Evolutionary conservation across 2,329 filamentous ascomycete genomes (phyloP), one percentile per base, ranked within the genome.

Genomic region (Fusarium hainanense): DNA sequence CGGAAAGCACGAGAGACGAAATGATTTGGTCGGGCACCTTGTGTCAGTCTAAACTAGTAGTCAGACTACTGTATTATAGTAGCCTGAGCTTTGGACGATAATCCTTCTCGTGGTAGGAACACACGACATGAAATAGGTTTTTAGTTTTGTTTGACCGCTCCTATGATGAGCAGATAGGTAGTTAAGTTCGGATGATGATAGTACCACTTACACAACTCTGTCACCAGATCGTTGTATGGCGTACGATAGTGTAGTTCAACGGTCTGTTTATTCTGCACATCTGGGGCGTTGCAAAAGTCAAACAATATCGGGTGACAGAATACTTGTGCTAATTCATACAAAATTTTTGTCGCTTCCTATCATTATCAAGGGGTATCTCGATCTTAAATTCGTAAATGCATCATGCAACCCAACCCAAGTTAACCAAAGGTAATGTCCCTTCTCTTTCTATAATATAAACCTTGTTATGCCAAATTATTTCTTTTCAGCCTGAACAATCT

Each of bases 341-440:
- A 49, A 54, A 20, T 20, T 32, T 37, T 48, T 60, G 28, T 43
- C 16, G 23, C 61, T 65, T 64, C 23, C 40, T 55, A 49, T 55
- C 46, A 25, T 37, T 69, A 32, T 32, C 42, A 69, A 49, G 27
- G 52, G 68, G 68, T 71, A 71, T 71, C 65, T 71, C 54, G 56
- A 66, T 71, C 52, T 69, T 55, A 46, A 67, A 30, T 50, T 69
- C 65, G 54, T 71, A 57, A 63, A 69, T 57, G 46, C 59, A 47
- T 54, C 37, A 48, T 54, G 50, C 49, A 63, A 32, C 43, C 46
- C 46, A 58, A 13, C 34, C 32, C 54, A 34, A 47, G 16, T 25
- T 32, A 23, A 54, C 34, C 34, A 37, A 37, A 37, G 41, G 10
- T 25, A 54, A 43, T 27, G 44, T 48, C 18, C 63, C 61, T 42